Evolutionary conservation across 2,329 filamentous ascomycete species (phyloP).

Genomic region (Dothidotthia symphoricarpi): DNA sequence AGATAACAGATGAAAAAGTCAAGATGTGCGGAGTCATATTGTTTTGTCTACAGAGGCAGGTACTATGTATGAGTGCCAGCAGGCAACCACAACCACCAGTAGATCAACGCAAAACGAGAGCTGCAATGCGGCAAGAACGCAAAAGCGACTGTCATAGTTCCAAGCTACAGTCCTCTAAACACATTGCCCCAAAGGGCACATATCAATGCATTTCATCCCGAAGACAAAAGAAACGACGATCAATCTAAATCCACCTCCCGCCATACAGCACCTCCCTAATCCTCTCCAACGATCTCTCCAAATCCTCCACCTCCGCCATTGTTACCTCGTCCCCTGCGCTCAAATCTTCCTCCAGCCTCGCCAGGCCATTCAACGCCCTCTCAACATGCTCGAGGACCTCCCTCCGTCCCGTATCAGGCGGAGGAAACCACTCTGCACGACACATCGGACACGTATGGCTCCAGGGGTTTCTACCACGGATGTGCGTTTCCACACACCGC

Average conservation of each 20-base stretch:
- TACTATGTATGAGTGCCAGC: no score
- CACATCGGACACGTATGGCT: slow-evolving; percentile 24
- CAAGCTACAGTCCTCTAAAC: no score
- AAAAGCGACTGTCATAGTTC: no score
- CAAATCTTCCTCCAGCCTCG: slow-evolving; percentile 9
- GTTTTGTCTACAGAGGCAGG: no score
- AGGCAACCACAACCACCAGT: no score
- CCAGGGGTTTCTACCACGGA: slow-evolving; percentile 19
- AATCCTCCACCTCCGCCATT: slow-evolving; percentile 9
- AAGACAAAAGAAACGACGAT: no score
- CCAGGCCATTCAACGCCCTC: slow-evolving; percentile 6
- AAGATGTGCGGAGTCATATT: no score
- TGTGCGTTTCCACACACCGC: slow-evolving; percentile 19
- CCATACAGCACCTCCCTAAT: slow-evolving; percentile 12
- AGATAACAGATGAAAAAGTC: no score
- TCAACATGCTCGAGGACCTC: slow-evolving; percentile 10
- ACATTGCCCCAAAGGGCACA: no score
- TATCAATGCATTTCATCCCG: no score
- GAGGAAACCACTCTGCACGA: slow-evolving; percentile 19
- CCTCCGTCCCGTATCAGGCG: slow-evolving; percentile 10
- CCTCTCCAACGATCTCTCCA: slow-evolving; percentile 11
- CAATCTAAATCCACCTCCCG: slow-evolving; percentile 16
- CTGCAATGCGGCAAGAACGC: no score
- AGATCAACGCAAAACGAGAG: no score
- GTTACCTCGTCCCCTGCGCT: slow-evolving; percentile 3